phyloP scores from a whole-genome alignment of 2,329 filamentous ascomycete species.

The Coniochaeta sp. region DNA sequence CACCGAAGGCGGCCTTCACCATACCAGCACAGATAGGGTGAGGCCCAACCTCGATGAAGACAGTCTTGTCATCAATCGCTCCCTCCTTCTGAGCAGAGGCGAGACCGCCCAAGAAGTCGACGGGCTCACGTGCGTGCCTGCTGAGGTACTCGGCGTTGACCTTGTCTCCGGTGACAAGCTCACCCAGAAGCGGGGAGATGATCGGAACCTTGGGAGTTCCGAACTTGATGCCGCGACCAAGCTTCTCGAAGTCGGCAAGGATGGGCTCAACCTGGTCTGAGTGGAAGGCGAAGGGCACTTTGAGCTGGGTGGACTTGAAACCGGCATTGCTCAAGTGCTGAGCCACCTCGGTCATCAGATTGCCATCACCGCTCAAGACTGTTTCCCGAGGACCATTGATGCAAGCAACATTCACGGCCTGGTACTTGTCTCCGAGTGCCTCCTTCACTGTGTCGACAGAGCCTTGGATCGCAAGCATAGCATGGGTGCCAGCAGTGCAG shows the following conservation, averaged over 20 bases:
- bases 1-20: constrained; percentile 57
- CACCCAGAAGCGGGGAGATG: constrained; percentile 60
- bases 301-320: constrained; percentile 37
- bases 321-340: constrained; percentile 21
- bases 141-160: constrained; percentile 58
- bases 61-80: constrained; percentile 56
- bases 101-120: constrained; percentile 61
- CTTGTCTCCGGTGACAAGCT: constrained; percentile 50
- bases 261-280: constrained; percentile 48
- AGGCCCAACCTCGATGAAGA: constrained; percentile 69
- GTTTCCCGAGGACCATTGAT: constrained; percentile 70
- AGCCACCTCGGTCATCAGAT: constrained; percentile 37
- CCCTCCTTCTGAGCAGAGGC: constrained; percentile 50
- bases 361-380: constrained; percentile 50
- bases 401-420: constrained; percentile 53
- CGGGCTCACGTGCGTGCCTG: constrained; percentile 58
- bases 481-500: constrained; percentile 60
- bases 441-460: constrained; percentile 45
- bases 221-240: constrained; percentile 31
- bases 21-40: constrained; percentile 63
- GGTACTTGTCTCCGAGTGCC: constrained; percentile 34
- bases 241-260: constrained; percentile 48
- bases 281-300: constrained; percentile 48
- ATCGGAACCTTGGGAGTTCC: constrained; percentile 47
- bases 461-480: constrained; percentile 44